Conservation (phyloP, 768 basidiomycete genomes). For the Mrakia gelida region DNA sequence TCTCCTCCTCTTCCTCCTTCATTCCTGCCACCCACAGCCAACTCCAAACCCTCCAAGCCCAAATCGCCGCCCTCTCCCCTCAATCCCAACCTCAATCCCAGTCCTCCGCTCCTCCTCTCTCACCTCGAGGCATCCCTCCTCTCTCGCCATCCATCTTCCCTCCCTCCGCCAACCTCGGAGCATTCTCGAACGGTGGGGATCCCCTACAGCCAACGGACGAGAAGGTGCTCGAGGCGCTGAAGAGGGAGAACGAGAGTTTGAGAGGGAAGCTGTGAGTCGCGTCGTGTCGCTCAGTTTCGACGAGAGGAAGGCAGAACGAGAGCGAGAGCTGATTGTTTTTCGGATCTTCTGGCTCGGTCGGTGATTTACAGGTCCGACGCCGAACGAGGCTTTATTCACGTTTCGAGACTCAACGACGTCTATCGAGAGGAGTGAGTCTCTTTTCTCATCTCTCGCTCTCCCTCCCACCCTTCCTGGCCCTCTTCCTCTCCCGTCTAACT, state of each 20-base stretch:
- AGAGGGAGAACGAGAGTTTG: slow-evolving; percentile 25
- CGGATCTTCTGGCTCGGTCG: background rate
- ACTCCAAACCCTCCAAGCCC: slow-evolving; percentile 22
- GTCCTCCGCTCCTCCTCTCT: background rate
- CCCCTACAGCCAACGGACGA: slow-evolving; percentile 14
- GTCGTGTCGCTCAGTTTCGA: background rate
- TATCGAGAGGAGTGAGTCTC: slow-evolving; percentile 26
- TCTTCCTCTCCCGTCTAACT: background rate
- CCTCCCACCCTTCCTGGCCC: background rate
- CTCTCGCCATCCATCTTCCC: slow-evolving; percentile 4
- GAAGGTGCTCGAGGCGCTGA: slow-evolving; percentile 13
- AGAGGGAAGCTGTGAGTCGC: slow-evolving; percentile 21
- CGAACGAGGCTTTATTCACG: slow-evolving; percentile 29
- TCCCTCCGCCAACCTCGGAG: background rate
- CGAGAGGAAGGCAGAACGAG: too few relatives aligned
- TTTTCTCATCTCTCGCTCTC: background rate
- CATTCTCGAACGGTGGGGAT: background rate
- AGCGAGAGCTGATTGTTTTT: background rate
- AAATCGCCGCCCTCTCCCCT: slow-evolving; percentile 10
- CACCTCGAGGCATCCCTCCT: background rate
- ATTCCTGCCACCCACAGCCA: slow-evolving; percentile 3
- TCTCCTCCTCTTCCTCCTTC: too few relatives aligned
- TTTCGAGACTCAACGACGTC: slow-evolving; percentile 25
- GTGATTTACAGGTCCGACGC: slow-evolving; percentile 7
- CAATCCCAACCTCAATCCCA: background rate